A percentile compares a stretch with the other conserved stretches of the same genome.
phyloP scores from a whole-genome alignment of 225 moss, liverwort and hornwort species.

The Ulota crispa region DNA sequence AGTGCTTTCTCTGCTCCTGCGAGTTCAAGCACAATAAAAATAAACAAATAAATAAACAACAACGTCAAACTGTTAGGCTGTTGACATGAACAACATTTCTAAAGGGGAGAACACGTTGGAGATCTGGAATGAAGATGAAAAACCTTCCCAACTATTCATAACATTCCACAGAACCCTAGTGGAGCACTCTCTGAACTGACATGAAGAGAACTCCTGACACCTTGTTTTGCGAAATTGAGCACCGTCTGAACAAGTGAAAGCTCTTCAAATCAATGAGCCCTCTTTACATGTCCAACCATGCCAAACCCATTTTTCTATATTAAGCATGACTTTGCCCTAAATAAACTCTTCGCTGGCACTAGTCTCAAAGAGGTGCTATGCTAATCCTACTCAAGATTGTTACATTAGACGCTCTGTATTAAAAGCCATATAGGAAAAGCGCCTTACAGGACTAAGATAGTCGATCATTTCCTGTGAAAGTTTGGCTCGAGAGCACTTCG shows the following conservation, averaged over 20 bases:
- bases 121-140: neutral
- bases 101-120: neutral
- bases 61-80: neutral
- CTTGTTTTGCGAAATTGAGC: neutral
- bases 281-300: neutral
- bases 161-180: neutral
- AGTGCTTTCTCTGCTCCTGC: conserved; percentile 85
- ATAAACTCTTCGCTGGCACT: neutral
- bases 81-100: neutral
- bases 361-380: neutral
- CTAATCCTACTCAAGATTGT: neutral
- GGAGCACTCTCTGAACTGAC: neutral
- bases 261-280: neutral
- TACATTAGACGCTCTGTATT: neutral
- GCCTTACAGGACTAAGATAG: conserved; percentile 88
- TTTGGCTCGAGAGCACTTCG: conserved; percentile 60
- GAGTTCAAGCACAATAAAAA: neutral
- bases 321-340: neutral
- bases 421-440: conserved; percentile 1
- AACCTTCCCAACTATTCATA: neutral
- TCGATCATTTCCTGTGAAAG: conserved; percentile 71
- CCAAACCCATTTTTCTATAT: neutral
- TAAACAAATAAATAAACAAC: neutral
- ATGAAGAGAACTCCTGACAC: neutral
- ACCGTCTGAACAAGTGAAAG: neutral